A percentile compares a stretch with the other conserved stretches of the same genome.
These are phyloP conservation scores for Acer yangbiense DNA, from an alignment of 345 rosid genomes.

Conservation along the genomic window DNA sequence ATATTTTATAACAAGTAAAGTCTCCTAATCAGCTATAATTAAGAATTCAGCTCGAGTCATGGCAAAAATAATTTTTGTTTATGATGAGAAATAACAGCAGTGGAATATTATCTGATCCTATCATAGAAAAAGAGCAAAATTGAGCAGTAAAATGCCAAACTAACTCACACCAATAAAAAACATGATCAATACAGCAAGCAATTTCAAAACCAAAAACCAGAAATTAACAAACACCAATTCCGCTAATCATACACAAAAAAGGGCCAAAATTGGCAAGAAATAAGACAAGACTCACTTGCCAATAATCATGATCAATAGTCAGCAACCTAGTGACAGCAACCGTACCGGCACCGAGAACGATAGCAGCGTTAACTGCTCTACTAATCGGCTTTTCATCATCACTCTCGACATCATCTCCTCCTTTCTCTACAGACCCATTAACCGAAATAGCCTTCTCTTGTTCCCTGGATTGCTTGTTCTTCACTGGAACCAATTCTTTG, in stretches of 20 bases:
- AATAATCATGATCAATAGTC: conserved; percentile 85
- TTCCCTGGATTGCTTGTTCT: conserved; percentile 22
- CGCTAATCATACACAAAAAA: background rate
- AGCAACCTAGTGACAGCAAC: conserved; percentile 74
- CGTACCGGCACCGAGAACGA: conserved; percentile 84
- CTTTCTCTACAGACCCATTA: conserved; percentile 29
- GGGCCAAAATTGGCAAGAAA: background rate
- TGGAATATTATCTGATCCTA: conserved; percentile 8
- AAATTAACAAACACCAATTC: background rate
- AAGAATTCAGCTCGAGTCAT: background rate
- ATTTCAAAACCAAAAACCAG: background rate
- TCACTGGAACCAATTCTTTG: conserved; percentile 43
- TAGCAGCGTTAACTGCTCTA: conserved; percentile 67
- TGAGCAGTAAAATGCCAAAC: background rate
- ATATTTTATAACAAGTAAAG: background rate
- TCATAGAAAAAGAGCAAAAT: background rate
- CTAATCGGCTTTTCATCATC: conserved; percentile 44
- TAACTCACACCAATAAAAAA: background rate
- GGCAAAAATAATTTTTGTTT: background rate
- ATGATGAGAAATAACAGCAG: background rate
- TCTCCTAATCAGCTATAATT: conserved; percentile 6
- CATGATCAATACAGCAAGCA: conserved; percentile 3
- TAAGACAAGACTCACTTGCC: conserved; percentile 74
- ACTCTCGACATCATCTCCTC: conserved; percentile 24
- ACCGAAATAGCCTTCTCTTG: conserved; percentile 16